phyloP scores from a whole-genome alignment of 352 stramenopile species.

The Phytophthora megakarya region DNA sequence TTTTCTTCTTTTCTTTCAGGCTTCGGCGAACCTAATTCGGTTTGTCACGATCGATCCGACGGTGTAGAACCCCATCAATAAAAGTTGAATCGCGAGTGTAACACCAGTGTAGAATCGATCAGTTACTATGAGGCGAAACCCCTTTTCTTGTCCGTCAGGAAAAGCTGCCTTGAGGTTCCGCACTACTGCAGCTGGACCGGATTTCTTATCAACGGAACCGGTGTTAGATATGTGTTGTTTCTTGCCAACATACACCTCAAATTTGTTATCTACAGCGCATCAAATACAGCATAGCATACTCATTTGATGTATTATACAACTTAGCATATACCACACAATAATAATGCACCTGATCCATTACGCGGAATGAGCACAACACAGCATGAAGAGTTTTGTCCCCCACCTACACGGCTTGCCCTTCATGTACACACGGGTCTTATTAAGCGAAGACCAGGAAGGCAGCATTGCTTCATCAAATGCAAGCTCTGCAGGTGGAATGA shows the following conservation, averaged over 20 bases:
- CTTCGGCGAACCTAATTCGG: neutral
- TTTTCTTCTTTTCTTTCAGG: slow-evolving; percentile 8
- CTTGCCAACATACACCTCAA: slow-evolving; percentile 1
- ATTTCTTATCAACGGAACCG: slow-evolving; percentile 5
- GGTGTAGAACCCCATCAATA: slow-evolving; percentile 14
- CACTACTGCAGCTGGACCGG: neutral
- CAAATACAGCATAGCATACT: neutral
- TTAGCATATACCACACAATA: neutral
- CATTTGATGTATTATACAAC: neutral
- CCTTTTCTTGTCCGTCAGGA: slow-evolving; percentile 1
- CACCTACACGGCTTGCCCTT: neutral
- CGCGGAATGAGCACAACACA: neutral
- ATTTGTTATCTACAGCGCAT: neutral
- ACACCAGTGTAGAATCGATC: slow-evolving; percentile 20
- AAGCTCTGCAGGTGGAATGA: neutral
- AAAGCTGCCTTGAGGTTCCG: slow-evolving; percentile 12
- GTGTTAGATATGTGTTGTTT: slow-evolving; percentile 1
- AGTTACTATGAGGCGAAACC: slow-evolving; percentile 1
- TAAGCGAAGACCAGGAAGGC: neutral
- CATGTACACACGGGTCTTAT: slow-evolving; percentile 1
- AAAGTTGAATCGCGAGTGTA: slow-evolving; percentile 1
- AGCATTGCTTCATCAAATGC: slow-evolving; percentile 11
- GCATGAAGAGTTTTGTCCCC: neutral
- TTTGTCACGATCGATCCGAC: slow-evolving; percentile 17
- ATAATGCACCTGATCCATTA: neutral